These are phyloP conservation scores for Linaria vulgaris DNA, from an alignment of 257 asterid species.

Conservation along the genomic window DNA sequence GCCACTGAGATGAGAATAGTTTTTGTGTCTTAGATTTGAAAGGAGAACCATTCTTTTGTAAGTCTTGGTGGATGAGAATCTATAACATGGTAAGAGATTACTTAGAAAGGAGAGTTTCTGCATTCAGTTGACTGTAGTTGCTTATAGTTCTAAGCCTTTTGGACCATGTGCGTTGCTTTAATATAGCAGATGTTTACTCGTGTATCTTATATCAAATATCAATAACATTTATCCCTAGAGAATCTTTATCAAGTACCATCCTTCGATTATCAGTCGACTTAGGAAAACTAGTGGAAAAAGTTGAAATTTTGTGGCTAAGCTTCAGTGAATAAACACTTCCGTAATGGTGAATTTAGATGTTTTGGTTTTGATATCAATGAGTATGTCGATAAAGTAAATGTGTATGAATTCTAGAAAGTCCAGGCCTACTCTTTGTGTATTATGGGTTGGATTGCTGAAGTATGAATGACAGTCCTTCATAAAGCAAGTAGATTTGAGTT, in stretches of 20 bases:
- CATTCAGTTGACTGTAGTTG: too few relatives aligned
- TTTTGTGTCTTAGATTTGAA: background rate
- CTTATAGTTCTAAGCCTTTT: background rate
- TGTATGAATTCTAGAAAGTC: background rate
- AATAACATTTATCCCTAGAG: background rate
- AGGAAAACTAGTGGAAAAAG: background rate
- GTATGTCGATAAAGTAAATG: background rate
- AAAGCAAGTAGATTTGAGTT: background rate
- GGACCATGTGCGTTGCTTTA: too few relatives aligned
- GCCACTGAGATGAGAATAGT: background rate
- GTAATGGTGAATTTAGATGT: background rate
- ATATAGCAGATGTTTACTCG: background rate
- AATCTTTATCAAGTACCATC: too few relatives aligned
- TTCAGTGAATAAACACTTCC: background rate
- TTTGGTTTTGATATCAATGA: background rate
- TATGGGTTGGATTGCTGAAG: background rate
- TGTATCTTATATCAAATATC: background rate
- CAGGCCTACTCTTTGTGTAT: background rate
- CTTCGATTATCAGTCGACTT: background rate
- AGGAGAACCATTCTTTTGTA: background rate
- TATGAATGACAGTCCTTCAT: background rate
- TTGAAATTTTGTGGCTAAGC: background rate
- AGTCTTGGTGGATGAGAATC: background rate
- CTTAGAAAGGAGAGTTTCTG: too few relatives aligned
- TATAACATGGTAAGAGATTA: background rate